phyloP scores from a whole-genome alignment of 2,329 filamentous ascomycete genomes.

The Penicillium expansum region DNA sequence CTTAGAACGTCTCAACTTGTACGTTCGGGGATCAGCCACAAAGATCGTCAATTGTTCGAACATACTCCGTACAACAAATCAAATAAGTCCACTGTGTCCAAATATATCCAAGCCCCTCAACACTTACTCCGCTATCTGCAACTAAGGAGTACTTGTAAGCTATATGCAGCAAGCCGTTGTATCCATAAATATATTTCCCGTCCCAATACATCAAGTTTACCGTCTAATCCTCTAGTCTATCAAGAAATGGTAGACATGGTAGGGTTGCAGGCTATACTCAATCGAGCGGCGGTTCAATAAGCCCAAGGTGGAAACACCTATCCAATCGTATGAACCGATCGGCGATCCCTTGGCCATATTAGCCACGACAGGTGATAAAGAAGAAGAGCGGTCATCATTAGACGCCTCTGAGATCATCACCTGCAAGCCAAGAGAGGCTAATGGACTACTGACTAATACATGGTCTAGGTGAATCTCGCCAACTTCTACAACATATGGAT shows the following conservation, averaged over 20 bases:
- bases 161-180: neutral
- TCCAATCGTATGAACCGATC: constrained; percentile 9
- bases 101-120: neutral
- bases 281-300: constrained; percentile 12
- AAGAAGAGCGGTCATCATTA: neutral
- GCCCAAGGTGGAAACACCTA: neutral
- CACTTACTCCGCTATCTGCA: neutral
- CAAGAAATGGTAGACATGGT: neutral
- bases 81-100: neutral
- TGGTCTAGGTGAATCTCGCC: neutral
- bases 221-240: neutral
- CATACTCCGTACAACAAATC: neutral
- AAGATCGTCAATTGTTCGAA: neutral
- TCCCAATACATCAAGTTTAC: neutral
- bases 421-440: constrained; percentile 10
- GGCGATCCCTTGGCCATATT: constrained; percentile 10
- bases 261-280: neutral
- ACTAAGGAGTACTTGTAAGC: neutral
- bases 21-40: neutral
- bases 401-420: constrained; percentile 15
- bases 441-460: constrained; percentile 1
- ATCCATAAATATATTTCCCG: neutral
- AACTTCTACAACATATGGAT: neutral
- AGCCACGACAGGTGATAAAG: constrained; percentile 4
- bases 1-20: constrained; percentile 4